Evolutionary conservation across 495 filamentous ascomycete species (phyloP), one percentile per base, ranked within the genome.

Genomic region (Cercophora scortea): DNA sequence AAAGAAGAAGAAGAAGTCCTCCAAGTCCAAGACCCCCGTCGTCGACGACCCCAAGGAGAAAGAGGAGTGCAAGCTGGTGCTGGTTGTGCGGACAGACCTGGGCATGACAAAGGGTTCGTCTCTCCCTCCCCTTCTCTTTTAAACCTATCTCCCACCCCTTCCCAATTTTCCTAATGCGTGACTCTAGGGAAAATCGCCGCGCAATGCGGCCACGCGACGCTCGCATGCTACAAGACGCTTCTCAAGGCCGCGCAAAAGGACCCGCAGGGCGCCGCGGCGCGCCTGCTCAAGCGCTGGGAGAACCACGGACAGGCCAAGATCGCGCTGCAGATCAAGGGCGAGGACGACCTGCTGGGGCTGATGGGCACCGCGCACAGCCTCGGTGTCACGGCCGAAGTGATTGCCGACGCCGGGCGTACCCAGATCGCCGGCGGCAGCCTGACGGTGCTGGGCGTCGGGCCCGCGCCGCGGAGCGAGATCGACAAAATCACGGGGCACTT

Each of bases 401-500:
- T 98, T 46, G 81, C 86, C 60, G 93, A 98, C 77, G 93, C 93
- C n/a, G 93, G 93, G 25, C 79, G 93, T 51, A 98, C 93, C 33
- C 94, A 97, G 81, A 95, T 98, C 70, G 91, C 85, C n/a, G 80
- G 82, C 41, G 91, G 94, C 15, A 94, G 87, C 62, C 77, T 85
- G 61, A 98, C 93, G 4, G 93, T 97, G 34, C 74, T 96, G 39
- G 93, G 94, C 5, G 78, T 98, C 53, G 88, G 88, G 1, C 83
- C 95, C 38, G 93, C 85, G 7, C 94, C 92, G 16, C 91, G 88
- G 78, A 87, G 85, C 57, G 71, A 91, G 46, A 81, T 98, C 15
- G 87, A 98, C 71, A 65, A 81, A 57, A 87, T 98, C 46, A 95
- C 93, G 6, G 90, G 93, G 4, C 74, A 82, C 53, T 72, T 98